phyloP scores from a whole-genome alignment of 2,329 filamentous ascomycete species.

The Colletotrichum graminicola region DNA sequence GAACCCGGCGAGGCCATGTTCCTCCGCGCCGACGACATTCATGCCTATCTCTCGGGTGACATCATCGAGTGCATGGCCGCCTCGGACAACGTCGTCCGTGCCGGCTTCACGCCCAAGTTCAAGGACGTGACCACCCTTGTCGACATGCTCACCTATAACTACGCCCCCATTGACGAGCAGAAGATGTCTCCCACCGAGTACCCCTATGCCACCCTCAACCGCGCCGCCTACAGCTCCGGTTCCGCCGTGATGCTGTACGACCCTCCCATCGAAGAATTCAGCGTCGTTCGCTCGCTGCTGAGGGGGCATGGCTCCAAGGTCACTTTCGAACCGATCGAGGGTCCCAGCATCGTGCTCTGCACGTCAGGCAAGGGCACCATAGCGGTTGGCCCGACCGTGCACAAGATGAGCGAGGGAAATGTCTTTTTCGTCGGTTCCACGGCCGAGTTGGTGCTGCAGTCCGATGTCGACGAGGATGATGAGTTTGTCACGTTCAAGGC shows the following conservation, averaged over 20 bases:
- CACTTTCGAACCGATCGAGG: slow-evolving; percentile 87
- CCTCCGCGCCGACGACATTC: slow-evolving; percentile 95
- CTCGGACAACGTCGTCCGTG: slow-evolving; percentile 98
- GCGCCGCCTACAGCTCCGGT: slow-evolving; percentile 81
- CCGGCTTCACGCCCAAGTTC: slow-evolving; percentile 98
- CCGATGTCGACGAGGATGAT: slow-evolving; percentile 68
- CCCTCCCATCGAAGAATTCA: slow-evolving; percentile 96
- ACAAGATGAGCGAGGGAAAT: slow-evolving; percentile 79
- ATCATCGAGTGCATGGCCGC: slow-evolving; percentile 99
- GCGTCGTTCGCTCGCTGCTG: slow-evolving; percentile 84
- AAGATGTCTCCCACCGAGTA: slow-evolving; percentile 92
- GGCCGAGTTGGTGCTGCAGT: slow-evolving; percentile 85
- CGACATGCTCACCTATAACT: slow-evolving; percentile 93
- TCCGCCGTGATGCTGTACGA: slow-evolving; percentile 85
- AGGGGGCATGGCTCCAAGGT: slow-evolving; percentile 80
- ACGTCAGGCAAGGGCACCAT: slow-evolving; percentile 87
- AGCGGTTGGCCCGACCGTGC: slow-evolving; percentile 83
- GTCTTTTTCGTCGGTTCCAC: slow-evolving; percentile 90
- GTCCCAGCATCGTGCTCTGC: slow-evolving; percentile 93
- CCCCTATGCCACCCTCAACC: slow-evolving; percentile 85
- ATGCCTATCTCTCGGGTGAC: slow-evolving; percentile 92
- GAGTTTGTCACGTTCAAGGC: slow-evolving; percentile 92
- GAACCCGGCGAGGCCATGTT: slow-evolving; percentile 94
- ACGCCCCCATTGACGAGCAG: slow-evolving; percentile 93
- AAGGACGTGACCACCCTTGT: slow-evolving; percentile 94